Conservation (phyloP, 768 basidiomycete species). For the Glaciozyma antarctica region DNA sequence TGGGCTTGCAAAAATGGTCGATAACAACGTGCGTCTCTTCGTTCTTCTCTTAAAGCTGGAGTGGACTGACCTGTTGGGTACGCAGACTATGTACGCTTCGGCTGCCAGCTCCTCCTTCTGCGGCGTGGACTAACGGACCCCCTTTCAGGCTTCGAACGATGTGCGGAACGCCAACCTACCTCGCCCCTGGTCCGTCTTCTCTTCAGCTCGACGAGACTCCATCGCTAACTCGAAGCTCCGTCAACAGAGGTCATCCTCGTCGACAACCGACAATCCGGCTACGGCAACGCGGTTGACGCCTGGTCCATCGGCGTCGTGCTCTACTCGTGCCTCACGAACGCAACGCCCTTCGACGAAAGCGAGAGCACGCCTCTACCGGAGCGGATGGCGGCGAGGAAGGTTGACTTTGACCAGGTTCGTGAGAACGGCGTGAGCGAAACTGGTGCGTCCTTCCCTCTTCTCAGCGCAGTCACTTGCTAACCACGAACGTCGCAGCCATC, state of each 20-base stretch:
- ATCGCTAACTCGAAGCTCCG: neutral
- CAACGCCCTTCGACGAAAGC: constrained; percentile 72
- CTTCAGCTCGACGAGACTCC: neutral
- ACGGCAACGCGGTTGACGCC: constrained; percentile 81
- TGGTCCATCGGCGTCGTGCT: constrained; percentile 96
- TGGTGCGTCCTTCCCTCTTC: constrained; percentile 43
- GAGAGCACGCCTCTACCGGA: constrained; percentile 52
- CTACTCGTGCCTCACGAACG: constrained; percentile 55
- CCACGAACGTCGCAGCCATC: constrained; percentile 42
- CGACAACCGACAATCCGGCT: constrained; percentile 52
- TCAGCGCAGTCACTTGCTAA: too few species aligned
- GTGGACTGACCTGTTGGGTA: neutral
- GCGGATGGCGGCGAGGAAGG: constrained; percentile 51
- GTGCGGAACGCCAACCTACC: constrained; percentile 92
- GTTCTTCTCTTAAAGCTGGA: constrained; percentile 12
- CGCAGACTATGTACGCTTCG: neutral
- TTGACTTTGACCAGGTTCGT: constrained; percentile 55
- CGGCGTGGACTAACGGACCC: constrained; percentile 22
- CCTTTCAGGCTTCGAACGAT: constrained; percentile 55
- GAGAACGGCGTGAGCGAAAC: constrained; percentile 42
- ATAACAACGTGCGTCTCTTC: constrained; percentile 51
- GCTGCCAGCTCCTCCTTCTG: neutral
- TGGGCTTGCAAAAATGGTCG: constrained; percentile 85
- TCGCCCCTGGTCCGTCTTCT: constrained; percentile 51
- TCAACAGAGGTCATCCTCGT: constrained; percentile 59